Evolutionary conservation across 1,139 yeast species (phyloP), one percentile per base, ranked within the genome.

Genomic region (Geotrichum restrictum): DNA sequence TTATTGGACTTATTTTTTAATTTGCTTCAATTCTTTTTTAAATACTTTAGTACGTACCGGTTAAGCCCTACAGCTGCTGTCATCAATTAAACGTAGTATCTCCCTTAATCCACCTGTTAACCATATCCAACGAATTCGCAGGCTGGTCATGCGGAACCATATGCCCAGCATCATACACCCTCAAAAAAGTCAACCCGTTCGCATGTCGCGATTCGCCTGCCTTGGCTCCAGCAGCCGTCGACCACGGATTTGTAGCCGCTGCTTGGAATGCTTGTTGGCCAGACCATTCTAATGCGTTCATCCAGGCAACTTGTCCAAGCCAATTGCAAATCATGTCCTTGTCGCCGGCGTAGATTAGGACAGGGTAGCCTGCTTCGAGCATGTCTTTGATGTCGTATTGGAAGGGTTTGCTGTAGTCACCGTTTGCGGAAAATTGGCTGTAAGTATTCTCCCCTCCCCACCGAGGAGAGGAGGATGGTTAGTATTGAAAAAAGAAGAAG

Each of bases 281-380:
- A 33, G 65, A 56, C 93, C 94, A 88, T 57, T 80, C 82, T 60
- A 88, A 76, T 56, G 71, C 74, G 61, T 83, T 75, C 36, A 87
- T 74, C 91, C 94, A 86, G 2, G 85, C 93, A 62, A 78, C 78
- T 70, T 86, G 86, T 53, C 96, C 96, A 59, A 88, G 76, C 93
- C 95, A 88, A 73, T 88, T 88, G 73, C 95, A 88, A 60, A 88
- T 87, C 68, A 79, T 87, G 69, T 88, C 96, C 70, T 86, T 86
- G 69, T 88, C 95, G 62, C 96, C 96, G 13, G 95, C 95, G 64
- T 87, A 88, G 56, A 87, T 77, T 64, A 88, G 76, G 8, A 86
- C 88, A 11, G 95, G 95, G 49, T 86, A 68, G 4, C 76, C 80
- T 55, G 73, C 66, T 49, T 84, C 83, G 53, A 85, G 72, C 51